A percentile compares a stretch with the other conserved stretches of the same genome.
phyloP scores from a whole-genome alignment of 805 yeast species.

The Hanseniaspora mollemarum region DNA sequence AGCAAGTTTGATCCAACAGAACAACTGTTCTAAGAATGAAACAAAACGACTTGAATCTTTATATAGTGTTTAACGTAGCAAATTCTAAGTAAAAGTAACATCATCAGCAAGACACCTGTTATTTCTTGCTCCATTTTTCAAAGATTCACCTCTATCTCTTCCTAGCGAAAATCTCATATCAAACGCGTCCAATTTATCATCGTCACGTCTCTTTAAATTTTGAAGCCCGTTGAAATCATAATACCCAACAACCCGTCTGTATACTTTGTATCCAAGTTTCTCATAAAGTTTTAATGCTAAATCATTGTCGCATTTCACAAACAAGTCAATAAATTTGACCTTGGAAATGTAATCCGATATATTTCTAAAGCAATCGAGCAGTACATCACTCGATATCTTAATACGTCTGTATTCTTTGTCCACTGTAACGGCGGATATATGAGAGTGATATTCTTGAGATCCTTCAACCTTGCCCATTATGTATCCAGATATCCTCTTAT shows the following conservation, averaged over 20 bases:
- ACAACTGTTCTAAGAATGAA: not conserved
- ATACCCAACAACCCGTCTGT: slow-evolving; percentile 78
- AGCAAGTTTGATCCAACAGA: not conserved
- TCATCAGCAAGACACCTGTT: slow-evolving; percentile 56
- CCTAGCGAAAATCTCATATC: slow-evolving; percentile 65
- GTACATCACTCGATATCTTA: slow-evolving; percentile 61
- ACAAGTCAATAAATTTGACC: slow-evolving; percentile 78
- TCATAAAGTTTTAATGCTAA: slow-evolving; percentile 76
- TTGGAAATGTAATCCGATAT: slow-evolving; percentile 64
- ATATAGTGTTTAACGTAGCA: no score
- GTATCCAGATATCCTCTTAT: slow-evolving; percentile 43
- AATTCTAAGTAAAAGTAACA: slow-evolving; percentile 39
- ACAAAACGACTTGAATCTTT: no score
- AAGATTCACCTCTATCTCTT: slow-evolving; percentile 44
- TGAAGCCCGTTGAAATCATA: slow-evolving; percentile 43
- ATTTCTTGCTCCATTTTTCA: slow-evolving; percentile 50
- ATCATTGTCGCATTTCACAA: slow-evolving; percentile 75
- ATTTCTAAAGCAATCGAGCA: slow-evolving; percentile 63
- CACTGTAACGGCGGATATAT: slow-evolving; percentile 90
- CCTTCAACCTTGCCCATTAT: slow-evolving; percentile 98
- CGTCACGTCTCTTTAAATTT: slow-evolving; percentile 23
- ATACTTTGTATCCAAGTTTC: slow-evolving; percentile 74
- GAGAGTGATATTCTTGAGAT: slow-evolving; percentile 82
- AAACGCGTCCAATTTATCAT: slow-evolving; percentile 75
- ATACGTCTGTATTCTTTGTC: slow-evolving; percentile 71